A percentile compares a stretch with the other conserved stretches of the same genome.
Evolutionary conservation across 2,329 filamentous ascomycete species (phyloP).

Genomic region (Fusarium falciforme): DNA sequence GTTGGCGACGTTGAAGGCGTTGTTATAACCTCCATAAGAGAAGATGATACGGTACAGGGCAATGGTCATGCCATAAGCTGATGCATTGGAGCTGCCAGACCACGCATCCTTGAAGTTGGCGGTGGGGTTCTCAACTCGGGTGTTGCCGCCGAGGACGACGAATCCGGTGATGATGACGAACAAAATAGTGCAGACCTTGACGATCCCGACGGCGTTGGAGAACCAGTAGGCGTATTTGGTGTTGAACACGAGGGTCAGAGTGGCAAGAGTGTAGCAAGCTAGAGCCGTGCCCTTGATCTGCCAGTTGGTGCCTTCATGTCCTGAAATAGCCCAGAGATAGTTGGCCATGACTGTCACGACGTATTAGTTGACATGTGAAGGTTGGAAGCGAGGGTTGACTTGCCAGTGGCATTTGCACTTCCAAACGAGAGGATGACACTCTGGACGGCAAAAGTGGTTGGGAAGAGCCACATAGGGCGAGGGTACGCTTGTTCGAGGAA

Average conservation of each 20-base stretch:
- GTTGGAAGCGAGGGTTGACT: not conserved
- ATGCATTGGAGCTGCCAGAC: not conserved
- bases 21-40: constrained; percentile 68
- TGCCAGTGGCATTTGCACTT: constrained; percentile 69
- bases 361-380: not conserved
- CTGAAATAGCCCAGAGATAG: constrained; percentile 70
- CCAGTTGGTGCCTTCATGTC: constrained; percentile 64
- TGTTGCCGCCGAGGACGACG: constrained; percentile 63
- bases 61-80: constrained; percentile 51
- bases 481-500: constrained; percentile 77
- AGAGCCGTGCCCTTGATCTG: constrained; percentile 74
- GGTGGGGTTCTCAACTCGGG: constrained; percentile 10
- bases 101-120: constrained; percentile 3
- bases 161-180: constrained; percentile 67
- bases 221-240: constrained; percentile 68
- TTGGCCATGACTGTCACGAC: constrained; percentile 62
- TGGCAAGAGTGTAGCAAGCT: constrained; percentile 69
- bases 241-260: constrained; percentile 55
- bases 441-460: constrained; percentile 72
- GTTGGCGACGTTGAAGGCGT: constrained; percentile 71
- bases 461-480: constrained; percentile 71
- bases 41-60: constrained; percentile 70
- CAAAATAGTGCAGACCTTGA: constrained; percentile 61
- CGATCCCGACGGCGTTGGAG: constrained; percentile 65
- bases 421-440: constrained; percentile 74